Evolutionary conservation across 768 basidiomycete species (phyloP).

Genomic region (Tulasnella sp.): DNA sequence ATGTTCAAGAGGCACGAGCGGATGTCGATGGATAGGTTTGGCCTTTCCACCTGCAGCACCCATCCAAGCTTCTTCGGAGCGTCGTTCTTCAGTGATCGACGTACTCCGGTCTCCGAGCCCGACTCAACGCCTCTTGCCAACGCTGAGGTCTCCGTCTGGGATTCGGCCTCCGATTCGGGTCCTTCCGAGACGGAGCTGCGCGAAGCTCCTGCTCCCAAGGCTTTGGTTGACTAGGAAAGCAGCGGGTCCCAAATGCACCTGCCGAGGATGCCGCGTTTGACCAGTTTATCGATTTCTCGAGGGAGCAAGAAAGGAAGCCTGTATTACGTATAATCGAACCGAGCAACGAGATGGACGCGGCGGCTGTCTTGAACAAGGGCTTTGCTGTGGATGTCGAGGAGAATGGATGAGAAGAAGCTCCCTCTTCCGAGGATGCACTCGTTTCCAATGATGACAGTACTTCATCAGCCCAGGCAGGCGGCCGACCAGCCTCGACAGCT

Average conservation of each 20-base stretch:
- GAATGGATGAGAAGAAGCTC: background rate
- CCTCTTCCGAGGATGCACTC: background rate
- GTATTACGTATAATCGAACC: background rate
- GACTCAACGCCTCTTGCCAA: background rate
- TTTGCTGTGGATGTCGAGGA: background rate
- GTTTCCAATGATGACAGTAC: background rate
- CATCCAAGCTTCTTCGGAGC: background rate
- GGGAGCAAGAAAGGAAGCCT: background rate
- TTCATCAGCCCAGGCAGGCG: too few relatives aligned
- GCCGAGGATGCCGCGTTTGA: background rate
- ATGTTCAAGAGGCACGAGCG: background rate
- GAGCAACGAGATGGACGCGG: background rate
- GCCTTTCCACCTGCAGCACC: background rate
- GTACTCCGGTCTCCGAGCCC: too few relatives aligned
- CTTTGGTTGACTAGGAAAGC: background rate
- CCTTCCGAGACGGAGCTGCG: background rate
- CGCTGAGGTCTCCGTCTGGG: background rate
- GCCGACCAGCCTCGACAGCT: background rate
- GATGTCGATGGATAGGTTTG: background rate
- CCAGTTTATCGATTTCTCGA: slow-evolving; percentile 6
- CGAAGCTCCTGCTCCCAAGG: background rate
- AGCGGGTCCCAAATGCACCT: background rate
- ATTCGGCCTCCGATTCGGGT: background rate
- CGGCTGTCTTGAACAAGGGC: background rate
- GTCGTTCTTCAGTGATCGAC: background rate